Evolutionary conservation across 495 filamentous ascomycete species (phyloP), one percentile per base, ranked within the genome.

Genomic region (Halenospora varia): DNA sequence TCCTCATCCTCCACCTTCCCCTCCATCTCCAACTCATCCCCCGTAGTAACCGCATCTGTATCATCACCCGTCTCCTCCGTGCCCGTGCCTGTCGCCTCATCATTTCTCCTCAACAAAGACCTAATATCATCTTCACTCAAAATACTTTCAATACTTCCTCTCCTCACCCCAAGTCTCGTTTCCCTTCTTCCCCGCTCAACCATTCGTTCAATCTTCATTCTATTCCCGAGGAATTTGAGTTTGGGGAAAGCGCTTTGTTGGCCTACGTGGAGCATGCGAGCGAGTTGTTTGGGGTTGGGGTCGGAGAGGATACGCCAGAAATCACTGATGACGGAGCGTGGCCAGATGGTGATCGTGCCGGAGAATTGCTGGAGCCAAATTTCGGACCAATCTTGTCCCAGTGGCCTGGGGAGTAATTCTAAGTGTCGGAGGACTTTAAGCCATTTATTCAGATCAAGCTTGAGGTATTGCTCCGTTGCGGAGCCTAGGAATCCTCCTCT

Each of bases 341-440:
- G 94, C 82, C 94, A 97, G 63, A 98, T 90, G 9, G 95, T 98
- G 56, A 97, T 87, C 17, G 90, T 97, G 40, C 94, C 94, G 59
- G 85, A 88, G 75, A 97, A 97, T 57, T 87, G 86, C 70, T 98
- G 94, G 25, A 98, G 80, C 88, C 92, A 97, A 29, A 98, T 86
- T 70, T 93, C 87, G 52, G 83, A 88, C 94, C 94, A 98, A 69
- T 98, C 95, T 69, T 97, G 93, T 10, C 90, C 91, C n/a, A 97
- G 64, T 0, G 89, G 90, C 0, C 94, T 83, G 8, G 94, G 94
- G 0, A 98, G 82, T 6, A 98, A 79, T 65, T 98, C 94, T 0
- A 97, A 75, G 66, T 97, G 92, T 2, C 91, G 85, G 22, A 97
- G 80, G 0, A 97, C 90, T 67, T 92, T 92, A 19, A 98, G 82